A percentile compares a stretch with the other conserved stretches of the same genome.
Evolutionary conservation across 2,329 filamentous ascomycete genomes (phyloP).

Genomic region (Thelonectria blattea): DNA sequence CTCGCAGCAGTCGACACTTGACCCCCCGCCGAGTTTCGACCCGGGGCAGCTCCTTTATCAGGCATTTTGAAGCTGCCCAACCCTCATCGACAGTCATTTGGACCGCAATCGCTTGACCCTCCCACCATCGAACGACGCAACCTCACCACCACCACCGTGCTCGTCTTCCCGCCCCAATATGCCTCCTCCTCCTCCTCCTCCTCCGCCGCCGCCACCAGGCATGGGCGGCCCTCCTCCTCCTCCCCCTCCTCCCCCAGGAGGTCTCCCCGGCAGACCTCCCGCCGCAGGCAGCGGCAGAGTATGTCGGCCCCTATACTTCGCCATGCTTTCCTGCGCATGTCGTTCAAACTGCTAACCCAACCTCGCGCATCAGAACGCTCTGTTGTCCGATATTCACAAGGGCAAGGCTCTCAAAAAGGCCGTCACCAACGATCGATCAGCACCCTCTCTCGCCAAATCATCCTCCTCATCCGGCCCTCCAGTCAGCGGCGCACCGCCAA

Average conservation of each 20-base stretch:
- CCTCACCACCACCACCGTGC: conserved; percentile 21
- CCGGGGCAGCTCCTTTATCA: conserved; percentile 11
- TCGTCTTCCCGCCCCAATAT: conserved; percentile 32
- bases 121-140: conserved; percentile 23
- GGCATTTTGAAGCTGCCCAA: conserved; percentile 21
- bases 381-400: conserved; percentile 87
- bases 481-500: conserved; percentile 77
- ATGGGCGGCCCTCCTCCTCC: conserved; percentile 70
- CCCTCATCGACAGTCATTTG: conserved; percentile 21
- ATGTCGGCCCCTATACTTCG: conserved; percentile 44
- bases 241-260: conserved; percentile 60
- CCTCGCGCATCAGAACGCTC: conserved; percentile 68
- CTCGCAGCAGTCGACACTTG: background rate
- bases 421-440: conserved; percentile 90
- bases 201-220: conserved; percentile 70
- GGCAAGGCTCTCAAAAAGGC: conserved; percentile 82
- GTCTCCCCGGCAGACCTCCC: conserved; percentile 62
- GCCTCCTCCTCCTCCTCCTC: conserved; percentile 69
- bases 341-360: background rate
- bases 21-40: background rate
- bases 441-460: conserved; percentile 63
- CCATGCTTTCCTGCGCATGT: background rate
- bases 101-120: conserved; percentile 17
- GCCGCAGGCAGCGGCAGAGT: conserved; percentile 64
- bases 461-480: conserved; percentile 59